Percentiles rank a stretch among this genome's conserved stretches.
Evolutionary conservation across 305 asterid species (phyloP).

Genomic region (Solanum aculeatissimum): DNA sequence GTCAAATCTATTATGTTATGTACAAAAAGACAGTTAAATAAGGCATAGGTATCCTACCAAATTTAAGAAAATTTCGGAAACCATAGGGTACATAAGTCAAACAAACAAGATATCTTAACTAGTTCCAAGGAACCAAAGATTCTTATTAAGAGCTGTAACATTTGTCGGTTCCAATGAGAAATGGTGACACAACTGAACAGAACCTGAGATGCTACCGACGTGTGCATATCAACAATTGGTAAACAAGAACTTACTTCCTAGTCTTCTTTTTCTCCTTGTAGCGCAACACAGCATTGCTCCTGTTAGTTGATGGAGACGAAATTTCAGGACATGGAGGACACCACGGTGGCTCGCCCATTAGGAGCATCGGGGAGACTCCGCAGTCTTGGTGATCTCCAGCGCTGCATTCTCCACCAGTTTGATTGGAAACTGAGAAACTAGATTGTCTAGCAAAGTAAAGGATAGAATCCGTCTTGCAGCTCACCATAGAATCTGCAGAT

Average conservation of each 20-base stretch:
- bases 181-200: not conserved
- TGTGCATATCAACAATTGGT: not conserved
- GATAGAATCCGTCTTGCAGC: slow-evolving; percentile 65
- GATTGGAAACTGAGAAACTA: slow-evolving; percentile 36
- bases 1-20: slow-evolving; percentile 27
- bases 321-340: slow-evolving; percentile 26
- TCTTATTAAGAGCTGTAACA: not conserved
- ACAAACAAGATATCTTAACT: not conserved
- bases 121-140: not conserved
- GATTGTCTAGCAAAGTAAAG: slow-evolving; percentile 28
- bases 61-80: not conserved
- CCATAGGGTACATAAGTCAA: not conserved
- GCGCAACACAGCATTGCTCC: slow-evolving; percentile 73
- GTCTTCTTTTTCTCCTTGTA: slow-evolving; percentile 85
- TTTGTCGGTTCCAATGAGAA: not conserved
- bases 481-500: slow-evolving; percentile 48
- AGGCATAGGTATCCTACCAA: not conserved
- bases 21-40: not conserved
- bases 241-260: slow-evolving; percentile 49
- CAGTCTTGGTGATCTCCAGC: slow-evolving; percentile 48
- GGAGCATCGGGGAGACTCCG: slow-evolving; percentile 39
- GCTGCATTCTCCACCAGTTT: slow-evolving; percentile 35
- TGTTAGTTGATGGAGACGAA: slow-evolving; percentile 33
- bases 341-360: slow-evolving; percentile 45
- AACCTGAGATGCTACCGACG: not conserved